Evolutionary conservation across 495 filamentous ascomycete genomes (phyloP), one percentile per base, ranked within the genome.

Genomic region (Podospora sp.): DNA sequence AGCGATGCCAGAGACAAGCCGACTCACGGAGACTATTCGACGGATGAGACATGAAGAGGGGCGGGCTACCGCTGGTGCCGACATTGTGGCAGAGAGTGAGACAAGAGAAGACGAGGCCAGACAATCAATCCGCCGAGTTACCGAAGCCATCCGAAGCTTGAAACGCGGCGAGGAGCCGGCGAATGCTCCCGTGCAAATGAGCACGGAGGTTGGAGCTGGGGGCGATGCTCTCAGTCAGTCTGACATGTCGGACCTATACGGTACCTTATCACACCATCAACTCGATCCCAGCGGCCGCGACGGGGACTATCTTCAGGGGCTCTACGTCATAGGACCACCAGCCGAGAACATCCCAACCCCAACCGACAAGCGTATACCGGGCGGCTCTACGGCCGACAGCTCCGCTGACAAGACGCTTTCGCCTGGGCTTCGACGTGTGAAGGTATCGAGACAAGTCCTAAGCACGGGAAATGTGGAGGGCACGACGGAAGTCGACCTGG

Each of bases 401-500:
- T 50, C 20, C 11, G 20, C 18, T 14, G 49, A 65, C n/a, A 57
- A 52, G 53, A 52, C n/a, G 16, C 40, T 46, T 14, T 69, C 65
- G 12, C 62, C 61, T 16, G 62, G 67, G 0, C 40, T 68, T 20
- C 50, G 65, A 29, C 61, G 69, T 11, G 46, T 66, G 3, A 68
- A 66, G 24, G 66, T 63, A 6, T 18, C 71, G 9, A 59, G 52
- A 12, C 65, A 64, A 20, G 26, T 61, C 18, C 50, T 33, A 35
- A 66, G 59, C 36, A 63, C 65, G 0, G 49, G 60, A 50, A 55
- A 57, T 20, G n/a, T 61, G 22, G 65, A 67, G 24, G 33, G 60
- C 24, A 50, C 62, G 12, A 33, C 62, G 18, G 49, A 63, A 61
- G 62, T 67, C 8, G 68, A 71, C 16, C 63, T 62, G 2, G 66